Evolutionary conservation across 345 rosid species (phyloP).

Genomic region (Arabis hirsuta): DNA sequence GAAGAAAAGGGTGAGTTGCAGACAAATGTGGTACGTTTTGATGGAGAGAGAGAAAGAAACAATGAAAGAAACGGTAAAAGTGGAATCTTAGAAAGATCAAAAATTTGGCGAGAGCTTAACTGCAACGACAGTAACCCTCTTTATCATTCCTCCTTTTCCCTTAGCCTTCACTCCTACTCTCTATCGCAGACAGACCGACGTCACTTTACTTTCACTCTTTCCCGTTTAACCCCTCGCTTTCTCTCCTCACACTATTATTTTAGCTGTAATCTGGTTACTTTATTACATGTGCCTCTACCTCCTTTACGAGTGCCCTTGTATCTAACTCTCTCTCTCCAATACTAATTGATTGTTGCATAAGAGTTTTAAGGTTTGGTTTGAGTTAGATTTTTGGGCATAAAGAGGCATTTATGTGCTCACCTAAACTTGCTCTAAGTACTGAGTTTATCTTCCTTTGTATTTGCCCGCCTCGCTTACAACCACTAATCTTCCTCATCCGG

Average conservation of each 20-base stretch:
- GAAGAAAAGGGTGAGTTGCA: slow-evolving; percentile 31
- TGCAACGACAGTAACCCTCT: slow-evolving; percentile 62
- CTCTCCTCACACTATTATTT: not conserved
- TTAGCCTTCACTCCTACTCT: slow-evolving; percentile 58
- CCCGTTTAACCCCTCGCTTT: slow-evolving; percentile 49
- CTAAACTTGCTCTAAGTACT: slow-evolving; percentile 19
- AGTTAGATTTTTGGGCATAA: not conserved
- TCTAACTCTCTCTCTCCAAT: not conserved
- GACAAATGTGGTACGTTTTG: slow-evolving; percentile 18
- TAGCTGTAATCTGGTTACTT: slow-evolving; percentile 18
- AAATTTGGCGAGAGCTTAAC: slow-evolving; percentile 43
- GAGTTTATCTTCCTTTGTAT: slow-evolving; percentile 6
- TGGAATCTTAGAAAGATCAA: slow-evolving; percentile 41
- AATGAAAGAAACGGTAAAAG: slow-evolving; percentile 49
- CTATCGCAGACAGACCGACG: slow-evolving; percentile 33
- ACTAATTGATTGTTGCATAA: slow-evolving; percentile 14
- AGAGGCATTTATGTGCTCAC: slow-evolving; percentile 22
- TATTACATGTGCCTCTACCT: slow-evolving; percentile 38
- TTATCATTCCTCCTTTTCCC: slow-evolving; percentile 49
- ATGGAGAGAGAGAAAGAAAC: slow-evolving; percentile 37
- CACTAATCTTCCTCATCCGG: not conserved
- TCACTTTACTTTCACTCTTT: slow-evolving; percentile 56
- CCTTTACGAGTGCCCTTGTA: slow-evolving; percentile 24
- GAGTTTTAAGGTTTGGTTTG: slow-evolving; percentile 14
- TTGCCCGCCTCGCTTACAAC: slow-evolving; percentile 10